Conservation (phyloP, 257 asterid species). For the Salvia rosmarinus region DNA sequence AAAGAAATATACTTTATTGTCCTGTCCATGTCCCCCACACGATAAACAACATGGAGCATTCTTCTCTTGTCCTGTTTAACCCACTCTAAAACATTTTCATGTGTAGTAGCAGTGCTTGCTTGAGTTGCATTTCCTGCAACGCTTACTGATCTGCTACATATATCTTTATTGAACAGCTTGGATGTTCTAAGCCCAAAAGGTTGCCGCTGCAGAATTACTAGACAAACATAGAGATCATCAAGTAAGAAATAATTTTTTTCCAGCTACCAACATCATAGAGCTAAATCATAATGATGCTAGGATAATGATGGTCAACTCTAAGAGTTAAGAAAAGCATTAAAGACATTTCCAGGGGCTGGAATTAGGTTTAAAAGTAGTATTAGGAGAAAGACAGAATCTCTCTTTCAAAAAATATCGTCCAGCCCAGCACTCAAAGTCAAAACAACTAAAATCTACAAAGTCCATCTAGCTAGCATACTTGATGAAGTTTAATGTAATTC, state of each 20-base stretch:
- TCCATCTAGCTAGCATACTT: neutral
- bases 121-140: slow-evolving; percentile 67
- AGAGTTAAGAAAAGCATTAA: neutral
- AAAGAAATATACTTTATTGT: slow-evolving; percentile 75
- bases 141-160: slow-evolving; percentile 39
- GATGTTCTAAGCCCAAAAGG: slow-evolving; percentile 61
- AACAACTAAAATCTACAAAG: neutral
- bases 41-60: slow-evolving; percentile 97
- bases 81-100: slow-evolving; percentile 82
- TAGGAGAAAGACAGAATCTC: neutral
- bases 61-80: slow-evolving; percentile 90
- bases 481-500: neutral
- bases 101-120: slow-evolving; percentile 65
- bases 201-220: slow-evolving; percentile 69
- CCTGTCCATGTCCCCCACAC: slow-evolving; percentile 97
- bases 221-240: slow-evolving; percentile 35
- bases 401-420: neutral
- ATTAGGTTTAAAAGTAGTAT: neutral
- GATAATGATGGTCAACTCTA: slow-evolving; percentile 11
- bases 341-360: neutral
- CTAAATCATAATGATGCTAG: slow-evolving; percentile 10
- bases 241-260: slow-evolving; percentile 25
- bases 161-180: slow-evolving; percentile 52
- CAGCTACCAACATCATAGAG: slow-evolving; percentile 13
- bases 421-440: neutral